These are phyloP conservation scores for Tulasnella sp. DNA, from an alignment of 768 basidiomycete species.

Conservation along the genomic window DNA sequence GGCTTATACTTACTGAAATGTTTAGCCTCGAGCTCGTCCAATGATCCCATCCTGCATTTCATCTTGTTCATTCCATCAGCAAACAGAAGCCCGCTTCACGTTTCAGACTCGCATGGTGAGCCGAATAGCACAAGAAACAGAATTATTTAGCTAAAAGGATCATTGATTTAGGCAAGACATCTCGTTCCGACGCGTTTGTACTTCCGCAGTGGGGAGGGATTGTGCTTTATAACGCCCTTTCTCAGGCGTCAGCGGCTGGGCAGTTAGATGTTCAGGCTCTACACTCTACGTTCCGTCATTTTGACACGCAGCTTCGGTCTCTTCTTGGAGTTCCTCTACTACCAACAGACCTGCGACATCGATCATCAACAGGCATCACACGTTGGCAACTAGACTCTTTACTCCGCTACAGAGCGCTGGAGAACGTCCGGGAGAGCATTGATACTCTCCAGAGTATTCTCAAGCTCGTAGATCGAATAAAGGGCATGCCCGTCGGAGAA, in stretches of 20 bases:
- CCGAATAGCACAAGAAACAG: neutral
- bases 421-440: constrained; percentile 62
- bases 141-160: neutral
- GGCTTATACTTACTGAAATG: constrained; percentile 25
- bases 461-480: constrained; percentile 76
- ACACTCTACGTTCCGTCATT: constrained; percentile 54
- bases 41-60: constrained; percentile 92
- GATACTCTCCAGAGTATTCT: constrained; percentile 80
- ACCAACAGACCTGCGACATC: constrained; percentile 44
- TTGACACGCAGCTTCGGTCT: constrained; percentile 64
- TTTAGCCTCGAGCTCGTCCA: constrained; percentile 84
- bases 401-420: constrained; percentile 59
- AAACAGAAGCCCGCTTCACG: constrained; percentile 61
- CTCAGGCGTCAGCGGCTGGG: constrained; percentile 26
- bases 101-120: constrained; percentile 55
- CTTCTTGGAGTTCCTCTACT: constrained; percentile 77
- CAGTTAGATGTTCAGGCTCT: constrained; percentile 47
- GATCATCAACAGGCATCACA: constrained; percentile 28
- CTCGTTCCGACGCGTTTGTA: constrained; percentile 66
- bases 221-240: constrained; percentile 56
- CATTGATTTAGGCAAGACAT: constrained; percentile 42
- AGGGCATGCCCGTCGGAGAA: constrained; percentile 85
- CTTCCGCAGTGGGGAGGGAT: constrained; percentile 94
- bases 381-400: constrained; percentile 79
- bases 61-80: constrained; percentile 79